Conservation (phyloP, 2,329 filamentous ascomycete genomes). For the Coniochaeta sp. region DNA sequence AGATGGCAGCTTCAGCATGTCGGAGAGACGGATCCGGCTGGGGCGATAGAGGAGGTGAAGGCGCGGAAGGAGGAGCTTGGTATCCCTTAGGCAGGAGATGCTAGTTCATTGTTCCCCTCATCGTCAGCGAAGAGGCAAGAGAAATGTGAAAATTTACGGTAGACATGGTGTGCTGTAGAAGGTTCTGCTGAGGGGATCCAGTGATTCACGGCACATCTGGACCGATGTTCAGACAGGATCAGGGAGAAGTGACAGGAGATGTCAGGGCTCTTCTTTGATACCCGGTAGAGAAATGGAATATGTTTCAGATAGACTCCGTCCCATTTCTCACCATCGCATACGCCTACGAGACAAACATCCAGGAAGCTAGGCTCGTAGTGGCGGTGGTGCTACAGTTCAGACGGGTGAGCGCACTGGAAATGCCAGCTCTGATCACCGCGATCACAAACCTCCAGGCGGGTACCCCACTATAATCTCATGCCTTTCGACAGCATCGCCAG, state of each 20-base stretch:
- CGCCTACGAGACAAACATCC: no score
- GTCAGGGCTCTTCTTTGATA: no score
- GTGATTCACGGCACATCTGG: no score
- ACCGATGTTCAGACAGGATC: no score
- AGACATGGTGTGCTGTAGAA: no score
- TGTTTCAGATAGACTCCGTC: no score
- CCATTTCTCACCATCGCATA: no score
- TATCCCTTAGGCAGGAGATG: conserved; percentile 19
- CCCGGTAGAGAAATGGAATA: no score
- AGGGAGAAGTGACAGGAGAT: no score
- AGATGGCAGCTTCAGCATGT: conserved; percentile 87
- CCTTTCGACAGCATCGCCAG: not conserved
- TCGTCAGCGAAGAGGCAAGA: not conserved
- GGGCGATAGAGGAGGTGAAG: conserved; percentile 53
- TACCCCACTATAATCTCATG: not conserved
- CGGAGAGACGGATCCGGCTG: conserved; percentile 46
- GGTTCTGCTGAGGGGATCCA: no score
- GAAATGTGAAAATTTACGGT: not conserved
- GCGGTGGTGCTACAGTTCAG: no score
- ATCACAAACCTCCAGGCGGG: not conserved
- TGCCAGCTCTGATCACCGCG: not conserved
- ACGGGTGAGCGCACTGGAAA: not conserved
- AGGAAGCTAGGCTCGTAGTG: no score
- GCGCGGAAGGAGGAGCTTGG: conserved; percentile 43
- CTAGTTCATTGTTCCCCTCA: not conserved